Evolutionary conservation across 2,329 filamentous ascomycete genomes (phyloP).

Genomic region (Trichoderma sp.): DNA sequence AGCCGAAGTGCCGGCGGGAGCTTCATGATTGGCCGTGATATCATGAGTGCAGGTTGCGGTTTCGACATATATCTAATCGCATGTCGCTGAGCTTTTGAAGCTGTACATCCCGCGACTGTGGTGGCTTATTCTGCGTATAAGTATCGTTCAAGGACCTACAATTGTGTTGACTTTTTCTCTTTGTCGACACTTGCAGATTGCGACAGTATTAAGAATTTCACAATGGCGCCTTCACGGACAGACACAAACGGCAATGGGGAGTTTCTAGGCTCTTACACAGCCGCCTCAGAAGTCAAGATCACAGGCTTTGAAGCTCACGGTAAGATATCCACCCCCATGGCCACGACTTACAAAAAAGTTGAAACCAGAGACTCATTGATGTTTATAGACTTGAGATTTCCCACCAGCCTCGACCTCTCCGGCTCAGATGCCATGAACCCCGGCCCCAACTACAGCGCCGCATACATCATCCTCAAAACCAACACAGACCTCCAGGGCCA

Average conservation of each 20-base stretch:
- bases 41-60: background rate
- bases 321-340: slow-evolving; percentile 31
- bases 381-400: slow-evolving; percentile 69
- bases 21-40: background rate
- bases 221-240: slow-evolving; percentile 18
- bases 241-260: background rate
- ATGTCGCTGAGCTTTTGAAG: background rate
- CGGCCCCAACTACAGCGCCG: slow-evolving; percentile 86
- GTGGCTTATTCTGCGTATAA: background rate
- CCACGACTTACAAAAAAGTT: background rate
- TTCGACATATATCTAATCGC: background rate
- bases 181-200: background rate
- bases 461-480: slow-evolving; percentile 90
- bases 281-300: slow-evolving; percentile 62
- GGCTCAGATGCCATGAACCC: slow-evolving; percentile 97
- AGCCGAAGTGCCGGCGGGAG: slow-evolving; percentile 12
- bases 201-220: background rate
- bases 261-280: background rate
- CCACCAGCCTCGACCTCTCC: slow-evolving; percentile 95
- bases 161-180: background rate
- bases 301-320: slow-evolving; percentile 73
- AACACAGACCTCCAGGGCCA: slow-evolving; percentile 71
- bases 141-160: background rate
- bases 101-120: background rate
- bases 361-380: background rate